Conservation (phyloP, 2,329 filamentous ascomycete genomes). For the Clarireedia hainanense region DNA sequence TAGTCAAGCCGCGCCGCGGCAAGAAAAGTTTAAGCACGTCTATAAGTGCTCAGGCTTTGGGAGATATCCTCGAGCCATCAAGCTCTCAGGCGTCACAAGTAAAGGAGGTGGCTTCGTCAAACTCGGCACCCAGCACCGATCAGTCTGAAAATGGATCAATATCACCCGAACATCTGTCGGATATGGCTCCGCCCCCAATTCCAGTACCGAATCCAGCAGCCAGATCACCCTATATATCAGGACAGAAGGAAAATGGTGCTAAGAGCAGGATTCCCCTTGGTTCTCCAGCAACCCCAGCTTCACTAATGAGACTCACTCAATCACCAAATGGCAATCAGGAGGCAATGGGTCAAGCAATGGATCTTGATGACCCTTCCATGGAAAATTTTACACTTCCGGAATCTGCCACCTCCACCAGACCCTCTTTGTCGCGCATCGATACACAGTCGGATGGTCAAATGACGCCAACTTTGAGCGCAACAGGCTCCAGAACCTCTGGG, state of each 20-base stretch:
- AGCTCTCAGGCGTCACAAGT: slow-evolving; percentile 30
- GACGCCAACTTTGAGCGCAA: slow-evolving; percentile 46
- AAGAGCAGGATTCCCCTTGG: slow-evolving; percentile 18
- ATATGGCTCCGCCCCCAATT: slow-evolving; percentile 61
- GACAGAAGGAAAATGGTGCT: slow-evolving; percentile 38
- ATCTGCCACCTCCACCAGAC: slow-evolving; percentile 45
- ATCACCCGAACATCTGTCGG: slow-evolving; percentile 53
- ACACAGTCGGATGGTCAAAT: slow-evolving; percentile 42
- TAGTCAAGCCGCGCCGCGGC: slow-evolving; percentile 34
- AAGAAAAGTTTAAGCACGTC: slow-evolving; percentile 36
- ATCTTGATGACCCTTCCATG: slow-evolving; percentile 46
- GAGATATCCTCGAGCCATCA: slow-evolving; percentile 30
- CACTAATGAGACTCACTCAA: slow-evolving; percentile 66
- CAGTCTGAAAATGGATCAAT: slow-evolving; percentile 58
- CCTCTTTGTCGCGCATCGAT: slow-evolving; percentile 42
- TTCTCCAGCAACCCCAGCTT: slow-evolving; percentile 76
- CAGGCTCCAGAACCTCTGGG: slow-evolving; percentile 30
- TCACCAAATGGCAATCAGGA: slow-evolving; percentile 27
- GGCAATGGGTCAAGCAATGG: slow-evolving; percentile 37
- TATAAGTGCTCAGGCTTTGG: slow-evolving; percentile 35
- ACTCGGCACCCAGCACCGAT: slow-evolving; percentile 34
- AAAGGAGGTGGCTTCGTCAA: slow-evolving; percentile 30
- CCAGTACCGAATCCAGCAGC: slow-evolving; percentile 56
- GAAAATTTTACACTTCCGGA: slow-evolving; percentile 69
- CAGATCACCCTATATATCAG: slow-evolving; percentile 59